phyloP scores from a whole-genome alignment of 768 basidiomycete genomes.

The Boletus tomentosulus region DNA sequence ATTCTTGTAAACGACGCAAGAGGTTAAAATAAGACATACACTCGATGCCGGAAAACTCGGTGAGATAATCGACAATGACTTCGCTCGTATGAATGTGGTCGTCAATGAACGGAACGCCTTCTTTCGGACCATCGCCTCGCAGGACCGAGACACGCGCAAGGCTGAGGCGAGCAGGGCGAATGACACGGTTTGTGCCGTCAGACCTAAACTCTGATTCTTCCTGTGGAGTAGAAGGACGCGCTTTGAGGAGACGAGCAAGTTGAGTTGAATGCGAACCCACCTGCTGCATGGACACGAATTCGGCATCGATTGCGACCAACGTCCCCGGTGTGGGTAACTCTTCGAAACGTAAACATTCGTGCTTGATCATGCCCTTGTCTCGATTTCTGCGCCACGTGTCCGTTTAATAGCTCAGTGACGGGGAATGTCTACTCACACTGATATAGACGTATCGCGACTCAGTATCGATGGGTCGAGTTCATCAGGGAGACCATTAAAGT shows the following conservation, averaged over 20 bases:
- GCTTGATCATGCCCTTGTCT: constrained; percentile 67
- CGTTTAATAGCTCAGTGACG: not conserved
- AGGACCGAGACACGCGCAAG: constrained; percentile 93
- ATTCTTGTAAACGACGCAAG: not conserved
- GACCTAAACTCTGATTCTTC: constrained; percentile 96
- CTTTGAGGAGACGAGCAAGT: not conserved
- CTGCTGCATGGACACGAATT: constrained; percentile 97
- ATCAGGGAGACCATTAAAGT: constrained; percentile 62
- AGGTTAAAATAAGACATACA: constrained; percentile 45
- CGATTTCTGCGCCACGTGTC: constrained; percentile 54
- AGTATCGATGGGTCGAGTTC: constrained; percentile 71
- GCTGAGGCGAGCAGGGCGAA: constrained; percentile 87
- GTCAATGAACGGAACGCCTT: constrained; percentile 91
- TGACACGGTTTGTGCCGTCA: constrained; percentile 88
- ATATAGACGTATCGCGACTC: constrained; percentile 83
- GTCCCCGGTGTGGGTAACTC: constrained; percentile 87
- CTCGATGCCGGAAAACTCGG: constrained; percentile 94
- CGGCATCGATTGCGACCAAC: constrained; percentile 92
- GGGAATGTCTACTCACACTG: constrained; percentile 49
- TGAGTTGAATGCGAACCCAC: constrained; percentile 32
- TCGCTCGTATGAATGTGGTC: constrained; percentile 98
- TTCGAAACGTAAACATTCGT: constrained; percentile 62
- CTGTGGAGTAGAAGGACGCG: constrained; percentile 33
- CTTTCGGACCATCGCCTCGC: constrained; percentile 75
- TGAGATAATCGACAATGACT: constrained; percentile 92